Conservation (phyloP, 129 eudicot species). For the Silybum marianum region DNA sequence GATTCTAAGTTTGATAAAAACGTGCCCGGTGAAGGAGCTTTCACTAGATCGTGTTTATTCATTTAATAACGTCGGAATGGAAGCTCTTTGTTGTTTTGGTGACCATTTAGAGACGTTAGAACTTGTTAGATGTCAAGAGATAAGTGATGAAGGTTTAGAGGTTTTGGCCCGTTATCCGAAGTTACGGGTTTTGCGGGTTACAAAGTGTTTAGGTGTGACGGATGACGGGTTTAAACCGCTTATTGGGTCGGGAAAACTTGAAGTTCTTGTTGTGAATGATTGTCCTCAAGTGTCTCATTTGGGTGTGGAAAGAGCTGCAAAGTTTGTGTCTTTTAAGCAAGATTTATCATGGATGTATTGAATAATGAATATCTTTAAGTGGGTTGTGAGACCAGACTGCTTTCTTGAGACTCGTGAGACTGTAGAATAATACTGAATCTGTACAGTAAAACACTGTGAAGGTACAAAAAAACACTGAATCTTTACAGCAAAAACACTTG, state of each 20-base stretch:
- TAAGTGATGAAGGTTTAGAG: slow-evolving; percentile 73
- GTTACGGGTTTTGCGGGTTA: slow-evolving; percentile 50
- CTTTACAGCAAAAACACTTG: too few relatives aligned
- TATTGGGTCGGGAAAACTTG: slow-evolving; percentile 46
- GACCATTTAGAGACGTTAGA: slow-evolving; percentile 55
- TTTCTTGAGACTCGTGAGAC: too few relatives aligned
- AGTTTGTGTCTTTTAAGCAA: slow-evolving; percentile 62
- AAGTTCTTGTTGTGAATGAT: slow-evolving; percentile 58
- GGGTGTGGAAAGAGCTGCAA: slow-evolving; percentile 75
- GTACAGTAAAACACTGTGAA: too few relatives aligned
- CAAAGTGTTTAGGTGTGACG: slow-evolving; percentile 74
- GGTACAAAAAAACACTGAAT: too few relatives aligned
- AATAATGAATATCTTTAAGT: background rate
- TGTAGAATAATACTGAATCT: too few relatives aligned
- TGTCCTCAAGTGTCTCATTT: slow-evolving; percentile 73
- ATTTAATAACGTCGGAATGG: slow-evolving; percentile 73
- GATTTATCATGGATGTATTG: slow-evolving; percentile 80
- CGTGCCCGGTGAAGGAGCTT: slow-evolving; percentile 65
- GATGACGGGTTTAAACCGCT: slow-evolving; percentile 67
- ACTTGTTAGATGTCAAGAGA: slow-evolving; percentile 73
- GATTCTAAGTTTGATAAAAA: slow-evolving; percentile 46
- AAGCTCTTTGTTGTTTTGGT: slow-evolving; percentile 65
- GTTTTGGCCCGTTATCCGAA: slow-evolving; percentile 40
- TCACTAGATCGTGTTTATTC: slow-evolving; percentile 60
- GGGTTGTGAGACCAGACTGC: too few relatives aligned